Conservation (phyloP, 768 basidiomycete species). For the Glaciozyma martinii region DNA sequence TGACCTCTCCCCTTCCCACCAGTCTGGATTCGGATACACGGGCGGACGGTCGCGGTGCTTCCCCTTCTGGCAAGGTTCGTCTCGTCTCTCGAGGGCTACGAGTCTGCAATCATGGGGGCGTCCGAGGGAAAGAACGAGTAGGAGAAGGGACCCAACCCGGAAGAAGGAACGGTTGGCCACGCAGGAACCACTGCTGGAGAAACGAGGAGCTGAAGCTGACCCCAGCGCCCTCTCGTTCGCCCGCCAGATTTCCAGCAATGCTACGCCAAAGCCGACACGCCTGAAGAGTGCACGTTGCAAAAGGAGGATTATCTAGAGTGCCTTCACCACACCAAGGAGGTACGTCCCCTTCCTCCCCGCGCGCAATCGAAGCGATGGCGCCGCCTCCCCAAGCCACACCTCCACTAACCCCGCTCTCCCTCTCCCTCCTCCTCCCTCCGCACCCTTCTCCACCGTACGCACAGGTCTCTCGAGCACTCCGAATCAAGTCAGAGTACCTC, state of each 20-base stretch:
- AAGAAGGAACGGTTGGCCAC: neutral
- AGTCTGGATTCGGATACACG: slow-evolving; percentile 51
- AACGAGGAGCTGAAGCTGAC: too few species aligned
- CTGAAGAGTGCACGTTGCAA: slow-evolving; percentile 59
- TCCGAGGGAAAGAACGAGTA: neutral
- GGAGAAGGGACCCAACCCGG: neutral
- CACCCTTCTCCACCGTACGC: too few species aligned
- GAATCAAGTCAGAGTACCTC: slow-evolving; percentile 43
- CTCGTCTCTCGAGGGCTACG: neutral
- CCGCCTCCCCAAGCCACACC: neutral
- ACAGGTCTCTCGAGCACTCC: slow-evolving; percentile 43
- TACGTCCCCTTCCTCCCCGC: slow-evolving; percentile 36
- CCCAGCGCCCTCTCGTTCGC: neutral
- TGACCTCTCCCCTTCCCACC: neutral
- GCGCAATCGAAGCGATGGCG: neutral
- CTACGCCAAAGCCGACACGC: slow-evolving; percentile 69
- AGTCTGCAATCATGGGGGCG: neutral
- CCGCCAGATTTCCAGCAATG: slow-evolving; percentile 48
- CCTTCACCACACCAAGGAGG: slow-evolving; percentile 80
- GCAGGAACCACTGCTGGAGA: too few species aligned
- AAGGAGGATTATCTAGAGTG: slow-evolving; percentile 87
- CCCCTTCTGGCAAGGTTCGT: slow-evolving; percentile 72
- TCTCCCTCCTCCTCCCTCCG: neutral
- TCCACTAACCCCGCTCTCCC: neutral
- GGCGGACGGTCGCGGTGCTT: slow-evolving; percentile 76